These are phyloP conservation scores for Torulaspora globosa DNA, from an alignment of 1,139 yeast species.

Conservation along the genomic window DNA sequence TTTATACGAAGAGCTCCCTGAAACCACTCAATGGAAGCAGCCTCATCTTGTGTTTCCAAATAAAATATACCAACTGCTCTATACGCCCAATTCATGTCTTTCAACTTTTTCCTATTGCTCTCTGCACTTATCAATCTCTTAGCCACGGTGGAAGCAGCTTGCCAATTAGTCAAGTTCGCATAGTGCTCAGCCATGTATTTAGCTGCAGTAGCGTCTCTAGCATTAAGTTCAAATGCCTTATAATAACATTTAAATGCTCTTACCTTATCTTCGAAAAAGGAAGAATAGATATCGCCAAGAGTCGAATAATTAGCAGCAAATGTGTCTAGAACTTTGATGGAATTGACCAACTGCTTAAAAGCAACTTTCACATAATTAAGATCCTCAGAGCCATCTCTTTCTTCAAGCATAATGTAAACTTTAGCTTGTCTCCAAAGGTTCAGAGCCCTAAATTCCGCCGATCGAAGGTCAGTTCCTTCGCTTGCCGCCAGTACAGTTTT, in stretches of 20 bases:
- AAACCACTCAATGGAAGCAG: slow-evolving; percentile 81
- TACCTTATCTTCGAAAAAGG: slow-evolving; percentile 51
- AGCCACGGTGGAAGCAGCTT: slow-evolving; percentile 72
- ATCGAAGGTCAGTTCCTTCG: slow-evolving; percentile 49
- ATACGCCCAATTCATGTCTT: slow-evolving; percentile 69
- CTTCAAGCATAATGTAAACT: slow-evolving; percentile 43
- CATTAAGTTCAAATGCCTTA: slow-evolving; percentile 84
- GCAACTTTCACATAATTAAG: slow-evolving; percentile 38
- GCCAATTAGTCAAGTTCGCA: slow-evolving; percentile 73
- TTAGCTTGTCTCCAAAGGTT: slow-evolving; percentile 71
- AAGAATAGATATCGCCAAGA: slow-evolving; percentile 66
- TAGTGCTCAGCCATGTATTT: slow-evolving; percentile 65
- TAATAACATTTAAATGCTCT: slow-evolving; percentile 85
- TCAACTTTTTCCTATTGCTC: slow-evolving; percentile 49
- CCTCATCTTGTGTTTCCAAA: slow-evolving; percentile 67
- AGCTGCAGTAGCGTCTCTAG: slow-evolving; percentile 72
- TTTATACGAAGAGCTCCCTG: slow-evolving; percentile 77
- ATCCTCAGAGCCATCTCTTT: slow-evolving; percentile 24
- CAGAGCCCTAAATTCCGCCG: slow-evolving; percentile 55
- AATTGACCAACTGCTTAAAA: slow-evolving; percentile 53
- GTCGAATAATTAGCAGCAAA: slow-evolving; percentile 77
- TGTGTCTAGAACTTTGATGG: slow-evolving; percentile 60
- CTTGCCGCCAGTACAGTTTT: slow-evolving; percentile 42
- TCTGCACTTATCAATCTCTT: slow-evolving; percentile 61
- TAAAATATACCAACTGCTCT: slow-evolving; percentile 78